Conservation (phyloP, 306 rosid genomes). For the Vachellia collinsii region DNA sequence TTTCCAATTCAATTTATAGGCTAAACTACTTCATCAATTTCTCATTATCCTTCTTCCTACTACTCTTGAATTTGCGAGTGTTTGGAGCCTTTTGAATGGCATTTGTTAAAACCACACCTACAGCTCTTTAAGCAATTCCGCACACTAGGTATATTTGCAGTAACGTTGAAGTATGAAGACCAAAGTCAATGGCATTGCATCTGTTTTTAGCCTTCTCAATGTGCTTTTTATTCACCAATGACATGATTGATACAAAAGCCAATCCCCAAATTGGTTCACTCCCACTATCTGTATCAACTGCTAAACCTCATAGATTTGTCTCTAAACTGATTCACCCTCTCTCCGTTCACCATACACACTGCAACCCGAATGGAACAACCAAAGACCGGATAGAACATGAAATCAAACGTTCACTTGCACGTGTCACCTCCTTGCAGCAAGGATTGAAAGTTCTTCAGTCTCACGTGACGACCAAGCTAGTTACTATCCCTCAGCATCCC, state of each 20-base stretch:
- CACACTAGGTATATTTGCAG: neutral
- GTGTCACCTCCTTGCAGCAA: constrained; percentile 40
- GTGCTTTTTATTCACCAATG: constrained; percentile 37
- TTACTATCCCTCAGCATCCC: constrained; percentile 4
- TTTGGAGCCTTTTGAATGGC: constrained; percentile 15
- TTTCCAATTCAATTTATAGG: neutral
- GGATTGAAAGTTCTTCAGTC: constrained; percentile 23
- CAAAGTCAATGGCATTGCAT: constrained; percentile 34
- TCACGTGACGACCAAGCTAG: neutral
- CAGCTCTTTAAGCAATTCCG: constrained; percentile 13
- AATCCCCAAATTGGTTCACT: neutral
- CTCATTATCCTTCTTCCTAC: neutral
- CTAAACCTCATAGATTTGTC: constrained; percentile 38
- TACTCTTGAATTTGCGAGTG: neutral
- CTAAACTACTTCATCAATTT: neutral
- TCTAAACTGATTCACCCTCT: constrained; percentile 39
- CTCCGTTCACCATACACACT: constrained; percentile 41
- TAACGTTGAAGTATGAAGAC: constrained; percentile 25
- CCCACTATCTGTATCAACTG: constrained; percentile 14
- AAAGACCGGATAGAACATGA: constrained; percentile 38
- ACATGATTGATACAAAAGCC: neutral
- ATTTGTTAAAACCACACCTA: constrained; percentile 17
- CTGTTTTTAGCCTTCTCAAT: constrained; percentile 35
- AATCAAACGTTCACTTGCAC: constrained; percentile 33
- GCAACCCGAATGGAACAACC: constrained; percentile 35